phyloP scores from a whole-genome alignment of 768 basidiomycete species.

The Dictyophora rubrovolvata region DNA sequence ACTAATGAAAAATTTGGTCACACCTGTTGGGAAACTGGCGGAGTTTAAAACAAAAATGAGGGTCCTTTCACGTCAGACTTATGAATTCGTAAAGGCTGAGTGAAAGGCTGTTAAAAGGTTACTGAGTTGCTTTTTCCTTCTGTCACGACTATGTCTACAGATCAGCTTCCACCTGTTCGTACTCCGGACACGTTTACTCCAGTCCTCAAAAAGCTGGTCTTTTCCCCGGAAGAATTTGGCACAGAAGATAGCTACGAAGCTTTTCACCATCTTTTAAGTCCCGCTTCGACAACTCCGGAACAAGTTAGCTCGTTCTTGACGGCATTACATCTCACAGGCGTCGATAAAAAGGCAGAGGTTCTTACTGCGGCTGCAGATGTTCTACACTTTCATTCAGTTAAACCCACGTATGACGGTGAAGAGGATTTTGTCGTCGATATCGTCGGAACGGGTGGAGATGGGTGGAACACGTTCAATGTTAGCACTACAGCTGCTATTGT shows the following conservation, averaged over 20 bases:
- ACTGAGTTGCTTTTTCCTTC: not conserved
- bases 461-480: constrained; percentile 93
- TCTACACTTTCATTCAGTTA: constrained; percentile 57
- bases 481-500: constrained; percentile 91
- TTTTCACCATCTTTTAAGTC: constrained; percentile 60
- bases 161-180: not conserved
- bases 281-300: constrained; percentile 48
- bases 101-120: not conserved
- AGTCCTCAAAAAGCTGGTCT: constrained; percentile 32
- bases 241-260: constrained; percentile 58
- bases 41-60: not conserved
- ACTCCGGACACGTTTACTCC: constrained; percentile 76
- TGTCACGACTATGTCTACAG: not conserved
- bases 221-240: constrained; percentile 26
- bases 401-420: constrained; percentile 43
- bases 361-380: constrained; percentile 73
- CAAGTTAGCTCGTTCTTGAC: constrained; percentile 89
- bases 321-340: constrained; percentile 67
- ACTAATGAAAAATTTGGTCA: not conserved
- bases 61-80: not conserved
- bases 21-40: not conserved
- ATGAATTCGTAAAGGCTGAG: not conserved
- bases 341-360: constrained; percentile 67
- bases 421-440: constrained; percentile 56
- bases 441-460: constrained; percentile 92